Conservation (phyloP, 2,329 filamentous ascomycete species). For the Diplodia corticola region DNA sequence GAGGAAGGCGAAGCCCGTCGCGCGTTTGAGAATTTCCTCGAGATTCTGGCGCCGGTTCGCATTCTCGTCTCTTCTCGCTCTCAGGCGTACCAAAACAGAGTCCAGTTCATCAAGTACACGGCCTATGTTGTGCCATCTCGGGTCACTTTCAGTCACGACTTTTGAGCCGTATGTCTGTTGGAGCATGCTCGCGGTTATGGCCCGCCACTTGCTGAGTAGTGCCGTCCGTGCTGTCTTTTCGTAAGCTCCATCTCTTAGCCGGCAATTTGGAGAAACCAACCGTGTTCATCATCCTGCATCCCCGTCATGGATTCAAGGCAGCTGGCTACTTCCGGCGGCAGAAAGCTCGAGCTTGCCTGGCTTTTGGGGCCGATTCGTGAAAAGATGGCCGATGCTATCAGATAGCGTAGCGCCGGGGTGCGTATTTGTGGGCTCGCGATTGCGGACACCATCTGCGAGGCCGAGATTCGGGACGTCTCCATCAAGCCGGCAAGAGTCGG, state of each 20-base stretch:
- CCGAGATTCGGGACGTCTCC: slow-evolving; percentile 26
- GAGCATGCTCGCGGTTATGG: slow-evolving; percentile 34
- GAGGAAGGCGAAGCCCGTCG: slow-evolving; percentile 37
- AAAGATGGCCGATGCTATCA: slow-evolving; percentile 36
- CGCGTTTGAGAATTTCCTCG: slow-evolving; percentile 38
- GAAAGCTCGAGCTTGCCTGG: slow-evolving; percentile 28
- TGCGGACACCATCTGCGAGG: slow-evolving; percentile 31
- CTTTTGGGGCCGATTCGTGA: slow-evolving; percentile 29
- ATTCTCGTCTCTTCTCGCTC: slow-evolving; percentile 26
- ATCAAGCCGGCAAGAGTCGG: slow-evolving; percentile 32
- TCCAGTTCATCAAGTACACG: slow-evolving; percentile 30
- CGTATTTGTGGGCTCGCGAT: slow-evolving; percentile 32
- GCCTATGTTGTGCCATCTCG: slow-evolving; percentile 31
- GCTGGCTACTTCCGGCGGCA: slow-evolving; percentile 32
- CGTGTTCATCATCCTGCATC: not conserved
- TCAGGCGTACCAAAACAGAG: slow-evolving; percentile 31
- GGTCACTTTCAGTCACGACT: slow-evolving; percentile 31
- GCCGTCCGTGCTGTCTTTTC: slow-evolving; percentile 26
- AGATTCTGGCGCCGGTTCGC: slow-evolving; percentile 35
- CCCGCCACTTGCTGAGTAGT: slow-evolving; percentile 35
- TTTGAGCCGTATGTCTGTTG: slow-evolving; percentile 31
- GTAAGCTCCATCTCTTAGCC: not conserved
- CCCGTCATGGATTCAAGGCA: slow-evolving; percentile 29
- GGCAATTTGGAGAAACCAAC: not conserved
- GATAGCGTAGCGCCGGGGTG: slow-evolving; percentile 34